Base-by-base conservation (phyloP, 2,329 filamentous ascomycete genomes). In the Tolypocladium inflatum region DNA sequence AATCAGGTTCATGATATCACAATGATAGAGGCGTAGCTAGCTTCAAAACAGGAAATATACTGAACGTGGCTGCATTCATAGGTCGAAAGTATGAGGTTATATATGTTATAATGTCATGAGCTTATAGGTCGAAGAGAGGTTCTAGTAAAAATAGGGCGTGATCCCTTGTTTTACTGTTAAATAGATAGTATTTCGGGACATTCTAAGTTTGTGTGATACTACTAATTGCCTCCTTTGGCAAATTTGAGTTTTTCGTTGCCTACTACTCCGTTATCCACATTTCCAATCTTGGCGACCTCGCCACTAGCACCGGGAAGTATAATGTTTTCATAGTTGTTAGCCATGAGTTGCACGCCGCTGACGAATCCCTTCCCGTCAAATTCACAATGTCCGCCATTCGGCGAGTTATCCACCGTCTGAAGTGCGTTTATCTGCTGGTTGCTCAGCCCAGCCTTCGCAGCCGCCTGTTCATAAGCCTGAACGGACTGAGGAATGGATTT, bases 381-480 rank as follows among this genome's bases (percentile, higher is more conserved):
- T 56, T 75, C 80, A 70, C 82, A 85, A 67, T 85, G 82, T 0
- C 81, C 81, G 42, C 80, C 81, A 26, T 73, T 69, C 2, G 81
- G 81, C 4, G 76, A 75, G 61, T 81, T 83, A 62, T 85, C 78
- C 1, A 81, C 80, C 1, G 82, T 85, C 71, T 83, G 80, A 57
- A 82, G 65, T 3, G 72, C 67, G 37, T 78, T 80, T 63, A 83
- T 72, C 63, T 80, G 71, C 37, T 65, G 67, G 0, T 72, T 65
- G 45, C 62, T 68, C 39, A 84, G 58, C 0, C 81, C 81, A 1
- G 74, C 74, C 15, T 64, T 61, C 0, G 70, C 62, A 7, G 75
- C 81, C 5, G 78, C 63, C 61, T 78, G 66, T 68, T 83, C 79
- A 61, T 80, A 84, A 2, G 80, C 79, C 35, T 63, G 58, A 37